Conservation (phyloP, 495 filamentous ascomycete species). For the Bryoglossum gracile region DNA sequence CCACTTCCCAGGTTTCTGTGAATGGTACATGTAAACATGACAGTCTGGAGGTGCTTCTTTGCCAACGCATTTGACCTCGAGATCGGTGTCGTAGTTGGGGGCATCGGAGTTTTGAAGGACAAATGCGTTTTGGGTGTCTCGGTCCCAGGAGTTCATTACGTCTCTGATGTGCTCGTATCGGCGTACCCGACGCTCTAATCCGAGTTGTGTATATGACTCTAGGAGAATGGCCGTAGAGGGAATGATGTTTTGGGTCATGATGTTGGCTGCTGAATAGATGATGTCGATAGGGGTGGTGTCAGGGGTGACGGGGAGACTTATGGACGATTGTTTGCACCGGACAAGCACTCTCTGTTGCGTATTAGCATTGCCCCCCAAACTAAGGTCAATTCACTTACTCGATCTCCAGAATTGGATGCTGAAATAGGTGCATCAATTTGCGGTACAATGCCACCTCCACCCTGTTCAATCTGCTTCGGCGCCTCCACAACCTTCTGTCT, state of each 20-base stretch:
- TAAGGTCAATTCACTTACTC: constrained; percentile 39
- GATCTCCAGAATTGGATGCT: constrained; percentile 74
- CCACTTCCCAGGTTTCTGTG: constrained; percentile 74
- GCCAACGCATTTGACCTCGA: constrained; percentile 45
- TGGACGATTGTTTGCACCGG: constrained; percentile 52
- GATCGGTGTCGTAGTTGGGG: constrained; percentile 31
- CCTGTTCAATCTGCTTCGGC: constrained; percentile 21
- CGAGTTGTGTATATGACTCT: constrained; percentile 66
- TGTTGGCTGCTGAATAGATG: constrained; percentile 48
- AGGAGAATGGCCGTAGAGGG: constrained; percentile 56
- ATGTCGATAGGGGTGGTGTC: constrained; percentile 71
- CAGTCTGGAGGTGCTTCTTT: constrained; percentile 51
- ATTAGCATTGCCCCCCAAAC: constrained; percentile 6
- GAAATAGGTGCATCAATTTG: constrained; percentile 73
- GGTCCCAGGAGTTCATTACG: constrained; percentile 87
- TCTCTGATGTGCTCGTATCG: constrained; percentile 83
- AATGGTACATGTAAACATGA: constrained; percentile 69
- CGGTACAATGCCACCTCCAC: constrained; percentile 40
- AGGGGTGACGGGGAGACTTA: constrained; percentile 60
- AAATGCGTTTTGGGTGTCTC: constrained; percentile 64
- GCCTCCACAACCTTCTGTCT: not conserved
- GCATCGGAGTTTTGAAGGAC: constrained; percentile 40
- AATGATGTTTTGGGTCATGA: constrained; percentile 51
- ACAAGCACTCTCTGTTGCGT: constrained; percentile 53
- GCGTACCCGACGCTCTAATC: constrained; percentile 78